These are phyloP conservation scores for Kuraishia capsulata DNA, from an alignment of 805 yeast species.

Conservation along the genomic window DNA sequence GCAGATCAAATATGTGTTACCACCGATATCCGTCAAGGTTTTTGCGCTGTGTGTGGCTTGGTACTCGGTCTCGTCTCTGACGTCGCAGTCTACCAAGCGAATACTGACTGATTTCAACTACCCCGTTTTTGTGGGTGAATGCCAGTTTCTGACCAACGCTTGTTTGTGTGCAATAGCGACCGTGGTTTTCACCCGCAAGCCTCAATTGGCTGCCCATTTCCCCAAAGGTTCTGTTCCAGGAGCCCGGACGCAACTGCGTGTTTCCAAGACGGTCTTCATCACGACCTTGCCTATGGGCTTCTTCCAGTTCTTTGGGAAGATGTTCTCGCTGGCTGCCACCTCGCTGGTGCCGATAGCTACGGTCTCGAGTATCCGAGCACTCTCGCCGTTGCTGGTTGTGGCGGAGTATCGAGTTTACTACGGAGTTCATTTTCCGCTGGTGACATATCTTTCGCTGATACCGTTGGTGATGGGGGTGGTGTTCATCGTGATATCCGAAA, in stretches of 20 bases:
- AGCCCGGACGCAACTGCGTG: slow-evolving; percentile 8
- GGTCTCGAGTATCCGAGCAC: slow-evolving; percentile 88
- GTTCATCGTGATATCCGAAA: slow-evolving; percentile 53
- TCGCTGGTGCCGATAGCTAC: slow-evolving; percentile 83
- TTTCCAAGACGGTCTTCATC: slow-evolving; percentile 27
- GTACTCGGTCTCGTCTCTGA: slow-evolving; percentile 54
- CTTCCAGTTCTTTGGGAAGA: slow-evolving; percentile 89
- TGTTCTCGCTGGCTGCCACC: slow-evolving; percentile 85
- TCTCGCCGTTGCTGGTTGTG: slow-evolving; percentile 86
- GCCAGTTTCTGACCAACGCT: slow-evolving; percentile 49
- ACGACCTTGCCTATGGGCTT: slow-evolving; percentile 91
- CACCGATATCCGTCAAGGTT: slow-evolving; percentile 28
- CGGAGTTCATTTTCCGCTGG: slow-evolving; percentile 42
- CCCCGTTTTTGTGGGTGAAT: slow-evolving; percentile 58
- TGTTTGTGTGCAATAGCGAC: slow-evolving; percentile 11
- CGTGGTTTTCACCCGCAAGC: neutral
- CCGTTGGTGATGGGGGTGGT: slow-evolving; percentile 84
- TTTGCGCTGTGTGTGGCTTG: slow-evolving; percentile 41
- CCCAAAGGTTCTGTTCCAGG: slow-evolving; percentile 49
- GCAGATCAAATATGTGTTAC: slow-evolving; percentile 7
- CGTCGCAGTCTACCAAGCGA: slow-evolving; percentile 54
- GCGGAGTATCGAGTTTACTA: slow-evolving; percentile 60
- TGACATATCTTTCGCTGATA: slow-evolving; percentile 69
- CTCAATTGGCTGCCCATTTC: slow-evolving; percentile 18
- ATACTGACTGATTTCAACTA: slow-evolving; percentile 46